phyloP scores from a whole-genome alignment of 257 asterid genomes.

The Thymus mandschuricus region DNA sequence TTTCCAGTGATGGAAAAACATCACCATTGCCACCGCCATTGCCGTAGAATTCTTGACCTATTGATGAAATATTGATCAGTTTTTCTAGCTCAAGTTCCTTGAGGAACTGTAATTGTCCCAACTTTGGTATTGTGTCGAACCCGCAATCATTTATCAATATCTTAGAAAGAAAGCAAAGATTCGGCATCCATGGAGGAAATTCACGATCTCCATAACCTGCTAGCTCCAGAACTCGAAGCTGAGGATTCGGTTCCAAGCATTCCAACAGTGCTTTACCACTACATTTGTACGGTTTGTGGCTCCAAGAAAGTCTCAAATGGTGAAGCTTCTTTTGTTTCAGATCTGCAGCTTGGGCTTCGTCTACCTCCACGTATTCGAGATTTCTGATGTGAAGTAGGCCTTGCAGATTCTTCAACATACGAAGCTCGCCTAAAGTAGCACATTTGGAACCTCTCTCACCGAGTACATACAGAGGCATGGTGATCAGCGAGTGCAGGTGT shows the following conservation, averaged over 20 bases:
- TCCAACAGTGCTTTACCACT: neutral
- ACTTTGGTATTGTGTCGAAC: neutral
- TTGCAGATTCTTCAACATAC: neutral
- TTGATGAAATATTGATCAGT: neutral
- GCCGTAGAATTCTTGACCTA: slow-evolving; percentile 16
- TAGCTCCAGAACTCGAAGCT: slow-evolving; percentile 9
- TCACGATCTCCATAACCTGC: slow-evolving; percentile 7
- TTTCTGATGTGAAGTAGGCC: slow-evolving; percentile 3
- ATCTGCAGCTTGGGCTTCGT: slow-evolving; percentile 7
- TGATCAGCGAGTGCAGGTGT: neutral
- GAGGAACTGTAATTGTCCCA: slow-evolving; percentile 10
- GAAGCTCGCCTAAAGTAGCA: slow-evolving; percentile 14
- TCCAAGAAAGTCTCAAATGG: slow-evolving; percentile 24
- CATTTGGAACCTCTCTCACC: neutral
- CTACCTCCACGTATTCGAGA: slow-evolving; percentile 11
- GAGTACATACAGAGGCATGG: slow-evolving; percentile 23
- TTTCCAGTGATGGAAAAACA: slow-evolving; percentile 10
- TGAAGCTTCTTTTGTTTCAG: slow-evolving; percentile 9
- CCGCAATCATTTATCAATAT: slow-evolving; percentile 13
- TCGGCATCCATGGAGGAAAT: slow-evolving; percentile 25
- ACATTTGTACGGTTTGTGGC: slow-evolving; percentile 2
- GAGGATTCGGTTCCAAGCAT: slow-evolving; percentile 9
- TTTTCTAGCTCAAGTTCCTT: slow-evolving; percentile 15
- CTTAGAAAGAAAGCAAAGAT: neutral
- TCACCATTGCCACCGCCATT: too few relatives aligned